Percentiles rank a stretch among this genome's conserved stretches.
These are phyloP conservation scores for Pichia kluyveri DNA, from an alignment of 805 yeast species.

Conservation along the genomic window DNA sequence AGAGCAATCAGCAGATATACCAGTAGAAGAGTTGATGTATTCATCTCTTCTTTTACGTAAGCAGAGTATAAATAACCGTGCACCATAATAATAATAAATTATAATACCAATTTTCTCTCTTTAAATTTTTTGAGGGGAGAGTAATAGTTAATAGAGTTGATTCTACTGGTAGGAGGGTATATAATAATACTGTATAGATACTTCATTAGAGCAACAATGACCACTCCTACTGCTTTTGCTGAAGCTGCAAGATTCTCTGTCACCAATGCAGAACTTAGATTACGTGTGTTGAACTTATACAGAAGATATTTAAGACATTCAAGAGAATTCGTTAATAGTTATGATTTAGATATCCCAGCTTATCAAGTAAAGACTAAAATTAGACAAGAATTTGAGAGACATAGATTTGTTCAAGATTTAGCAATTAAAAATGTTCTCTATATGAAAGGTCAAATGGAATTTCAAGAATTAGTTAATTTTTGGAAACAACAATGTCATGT, in stretches of 20 bases:
- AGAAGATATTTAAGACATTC: constrained; percentile 62
- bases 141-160: too few relatives aligned
- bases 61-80: too few relatives aligned
- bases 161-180: too few relatives aligned
- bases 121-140: too few relatives aligned
- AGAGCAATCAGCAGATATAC: background rate
- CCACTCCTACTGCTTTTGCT: constrained; percentile 76
- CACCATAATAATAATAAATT: too few relatives aligned
- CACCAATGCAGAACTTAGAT: constrained; percentile 50
- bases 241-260: constrained; percentile 65
- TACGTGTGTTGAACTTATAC: constrained; percentile 60
- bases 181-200: too few relatives aligned
- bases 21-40: too few relatives aligned
- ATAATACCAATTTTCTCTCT: too few relatives aligned
- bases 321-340: constrained; percentile 42
- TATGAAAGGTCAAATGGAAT: constrained; percentile 85
- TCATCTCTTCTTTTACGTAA: too few relatives aligned
- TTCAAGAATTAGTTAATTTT: constrained; percentile 78
- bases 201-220: too few relatives aligned
- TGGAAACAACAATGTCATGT: constrained; percentile 89
- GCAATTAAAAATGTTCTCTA: constrained; percentile 59
- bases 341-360: constrained; percentile 69
- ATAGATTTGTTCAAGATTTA: constrained; percentile 62
- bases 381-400: constrained; percentile 83
- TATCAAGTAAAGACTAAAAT: constrained; percentile 73